These are phyloP conservation scores for Rhipidocladum racemiflorum DNA, from an alignment of 176 grass and related monocot species.

Conservation along the genomic window DNA sequence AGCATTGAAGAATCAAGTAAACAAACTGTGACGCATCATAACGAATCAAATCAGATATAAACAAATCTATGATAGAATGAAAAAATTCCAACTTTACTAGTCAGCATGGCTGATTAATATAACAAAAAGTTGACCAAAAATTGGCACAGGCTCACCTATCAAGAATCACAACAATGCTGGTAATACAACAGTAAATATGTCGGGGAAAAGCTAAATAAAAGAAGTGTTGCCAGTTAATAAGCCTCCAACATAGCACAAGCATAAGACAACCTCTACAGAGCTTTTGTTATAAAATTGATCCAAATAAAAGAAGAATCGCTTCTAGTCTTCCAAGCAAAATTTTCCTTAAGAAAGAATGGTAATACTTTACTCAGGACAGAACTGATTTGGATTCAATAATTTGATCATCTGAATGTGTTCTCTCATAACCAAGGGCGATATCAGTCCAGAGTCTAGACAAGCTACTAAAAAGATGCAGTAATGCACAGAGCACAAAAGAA, in stretches of 20 bases:
- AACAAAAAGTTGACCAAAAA: neutral
- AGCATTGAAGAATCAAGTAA: slow-evolving; percentile 27
- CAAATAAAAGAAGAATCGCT: neutral
- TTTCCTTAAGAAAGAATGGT: neutral
- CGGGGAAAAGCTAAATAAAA: neutral
- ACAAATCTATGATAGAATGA: neutral
- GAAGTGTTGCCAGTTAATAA: neutral
- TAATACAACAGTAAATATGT: neutral
- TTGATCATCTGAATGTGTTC: neutral
- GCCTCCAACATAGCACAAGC: neutral
- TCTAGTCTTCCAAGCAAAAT: slow-evolving; percentile 6
- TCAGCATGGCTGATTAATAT: slow-evolving; percentile 11
- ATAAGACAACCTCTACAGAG: neutral
- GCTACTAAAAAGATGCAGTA: neutral
- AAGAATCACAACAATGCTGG: neutral
- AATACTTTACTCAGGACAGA: neutral
- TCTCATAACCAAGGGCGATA: slow-evolving; percentile 18
- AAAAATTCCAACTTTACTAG: neutral
- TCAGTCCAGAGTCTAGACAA: neutral
- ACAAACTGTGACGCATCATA: neutral
- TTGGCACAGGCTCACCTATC: neutral
- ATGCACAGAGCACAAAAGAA: neutral
- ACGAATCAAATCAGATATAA: slow-evolving; percentile 2
- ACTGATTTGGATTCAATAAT: neutral
- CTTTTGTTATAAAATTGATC: slow-evolving; percentile 1